Evolutionary conservation across 176 grass and related monocot genomes (phyloP), one percentile per base, ranked within the genome.

Genomic region (sorghum (Sorghum bicolor)): DNA sequence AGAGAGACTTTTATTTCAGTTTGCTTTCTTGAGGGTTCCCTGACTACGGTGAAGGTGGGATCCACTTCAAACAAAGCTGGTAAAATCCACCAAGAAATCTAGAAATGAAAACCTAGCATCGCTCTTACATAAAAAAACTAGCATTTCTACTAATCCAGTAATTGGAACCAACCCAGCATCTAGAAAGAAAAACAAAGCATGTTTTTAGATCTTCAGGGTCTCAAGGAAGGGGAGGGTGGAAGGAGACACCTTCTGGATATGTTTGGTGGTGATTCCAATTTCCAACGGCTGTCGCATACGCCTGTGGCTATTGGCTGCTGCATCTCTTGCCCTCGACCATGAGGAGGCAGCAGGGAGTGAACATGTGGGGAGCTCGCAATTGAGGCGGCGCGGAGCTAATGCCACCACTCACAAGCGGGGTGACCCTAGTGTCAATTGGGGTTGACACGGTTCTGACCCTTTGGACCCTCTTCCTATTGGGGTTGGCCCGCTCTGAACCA

Each of bases 221-320:
- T n/a, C 20, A 39, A 50, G 47, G 40, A 85, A 33, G 38, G 62
- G 61, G 47, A 1, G 4, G 20, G 17, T 36, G 7, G 37, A 75
- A 76, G 77, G 33, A 30, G 64, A 65, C 24, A 82, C 87, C 83
- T 89, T 89, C 64, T 89, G 83, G 83, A 85, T 82, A 78, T 89
- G 87, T 78, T 77, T 78, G 40, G 87, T 89, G 72, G 64, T 89
- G 78, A 89, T 70, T 43, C 83, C 72, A 3, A 41, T 24, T 70
- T 43, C 83, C 72, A 3, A 41, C 25, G 19, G 78, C 20, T 15
- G 78, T 57, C 67, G 67, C 36, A 10, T 68, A 44, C 28, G 80
- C 24, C 65, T 60, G 74, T 12, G 44, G 76, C 28, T 38, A 76
- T 85, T 32, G 70, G 71, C 72, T 85, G 82, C 77, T 89, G 87